These are phyloP conservation scores for Colletotrichum trifolii DNA, from an alignment of 2,329 filamentous ascomycete species.

Conservation along the genomic window DNA sequence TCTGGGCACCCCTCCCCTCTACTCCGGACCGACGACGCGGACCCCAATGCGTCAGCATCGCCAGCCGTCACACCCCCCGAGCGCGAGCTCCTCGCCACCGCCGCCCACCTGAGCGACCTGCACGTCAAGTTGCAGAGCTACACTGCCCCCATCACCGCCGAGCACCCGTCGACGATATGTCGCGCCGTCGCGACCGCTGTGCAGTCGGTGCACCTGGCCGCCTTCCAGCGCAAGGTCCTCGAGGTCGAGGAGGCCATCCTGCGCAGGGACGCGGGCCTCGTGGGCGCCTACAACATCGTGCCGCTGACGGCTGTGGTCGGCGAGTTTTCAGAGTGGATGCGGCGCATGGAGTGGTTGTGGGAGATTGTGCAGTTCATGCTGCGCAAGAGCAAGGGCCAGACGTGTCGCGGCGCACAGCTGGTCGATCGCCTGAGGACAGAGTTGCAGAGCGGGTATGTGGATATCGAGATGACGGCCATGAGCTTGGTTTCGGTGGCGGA, in stretches of 20 bases:
- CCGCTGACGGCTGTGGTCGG: constrained; percentile 86
- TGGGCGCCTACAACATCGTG: constrained; percentile 93
- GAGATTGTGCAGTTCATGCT: constrained; percentile 77
- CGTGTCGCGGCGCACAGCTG: constrained; percentile 75
- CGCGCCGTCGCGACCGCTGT: constrained; percentile 87
- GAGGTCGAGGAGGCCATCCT: constrained; percentile 86
- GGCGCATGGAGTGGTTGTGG: constrained; percentile 88
- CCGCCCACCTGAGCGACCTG: constrained; percentile 81
- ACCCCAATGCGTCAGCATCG: constrained; percentile 55
- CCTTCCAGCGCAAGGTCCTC: constrained; percentile 86
- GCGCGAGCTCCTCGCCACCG: constrained; percentile 80
- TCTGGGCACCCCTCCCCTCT: constrained; percentile 93
- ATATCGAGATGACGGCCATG: constrained; percentile 81
- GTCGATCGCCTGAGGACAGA: constrained; percentile 82
- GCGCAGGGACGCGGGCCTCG: constrained; percentile 78
- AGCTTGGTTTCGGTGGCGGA: constrained; percentile 83
- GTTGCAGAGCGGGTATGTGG: constrained; percentile 87
- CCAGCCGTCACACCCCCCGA: constrained; percentile 79
- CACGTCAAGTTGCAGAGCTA: constrained; percentile 78
- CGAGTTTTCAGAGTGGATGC: constrained; percentile 88
- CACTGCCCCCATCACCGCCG: constrained; percentile 73
- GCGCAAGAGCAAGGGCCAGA: constrained; percentile 45
- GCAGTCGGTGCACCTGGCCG: constrained; percentile 76
- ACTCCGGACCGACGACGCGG: constrained; percentile 68
- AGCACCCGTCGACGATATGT: constrained; percentile 84